Evolutionary conservation across 208 protist species (phyloP).

Genomic region (Perkinsela sp.): DNA sequence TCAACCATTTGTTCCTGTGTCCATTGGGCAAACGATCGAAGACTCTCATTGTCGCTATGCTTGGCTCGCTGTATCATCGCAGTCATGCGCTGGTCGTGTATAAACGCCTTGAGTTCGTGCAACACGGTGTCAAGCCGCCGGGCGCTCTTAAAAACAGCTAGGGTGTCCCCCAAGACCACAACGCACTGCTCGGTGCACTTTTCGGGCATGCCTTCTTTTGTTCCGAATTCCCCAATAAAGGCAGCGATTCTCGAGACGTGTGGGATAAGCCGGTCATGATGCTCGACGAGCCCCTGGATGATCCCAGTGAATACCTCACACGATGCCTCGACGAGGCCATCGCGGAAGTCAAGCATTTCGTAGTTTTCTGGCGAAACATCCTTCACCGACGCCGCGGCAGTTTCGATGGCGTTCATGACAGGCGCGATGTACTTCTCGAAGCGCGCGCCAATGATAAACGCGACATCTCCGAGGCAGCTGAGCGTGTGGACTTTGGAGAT

Average conservation of each 20-base stretch:
- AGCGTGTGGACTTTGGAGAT: constrained; percentile 77
- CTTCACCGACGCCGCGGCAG: constrained; percentile 21
- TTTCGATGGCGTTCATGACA: constrained; percentile 40
- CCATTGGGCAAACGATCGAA: background rate
- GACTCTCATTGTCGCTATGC: background rate
- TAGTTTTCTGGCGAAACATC: constrained; percentile 27
- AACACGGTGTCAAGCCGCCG: background rate
- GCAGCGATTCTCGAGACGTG: constrained; percentile 27
- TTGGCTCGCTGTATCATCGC: background rate
- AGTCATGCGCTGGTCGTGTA: background rate
- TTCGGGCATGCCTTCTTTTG: background rate
- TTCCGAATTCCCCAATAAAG: constrained; percentile 8
- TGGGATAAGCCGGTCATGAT: constrained; percentile 11
- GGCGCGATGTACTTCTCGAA: constrained; percentile 55
- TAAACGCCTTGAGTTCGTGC: background rate
- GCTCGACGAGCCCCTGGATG: constrained; percentile 27
- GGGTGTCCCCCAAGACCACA: background rate
- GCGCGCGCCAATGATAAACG: constrained; percentile 46
- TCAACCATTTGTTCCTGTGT: background rate
- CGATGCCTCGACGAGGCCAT: constrained; percentile 33
- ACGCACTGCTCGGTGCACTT: background rate
- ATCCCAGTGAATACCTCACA: constrained; percentile 31
- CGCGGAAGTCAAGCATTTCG: constrained; percentile 40
- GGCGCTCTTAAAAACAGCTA: background rate
- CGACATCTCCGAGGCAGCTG: constrained; percentile 75